Base-by-base conservation (phyloP, 129 eudicot genomes). In the Flaveria brownii region DNA sequence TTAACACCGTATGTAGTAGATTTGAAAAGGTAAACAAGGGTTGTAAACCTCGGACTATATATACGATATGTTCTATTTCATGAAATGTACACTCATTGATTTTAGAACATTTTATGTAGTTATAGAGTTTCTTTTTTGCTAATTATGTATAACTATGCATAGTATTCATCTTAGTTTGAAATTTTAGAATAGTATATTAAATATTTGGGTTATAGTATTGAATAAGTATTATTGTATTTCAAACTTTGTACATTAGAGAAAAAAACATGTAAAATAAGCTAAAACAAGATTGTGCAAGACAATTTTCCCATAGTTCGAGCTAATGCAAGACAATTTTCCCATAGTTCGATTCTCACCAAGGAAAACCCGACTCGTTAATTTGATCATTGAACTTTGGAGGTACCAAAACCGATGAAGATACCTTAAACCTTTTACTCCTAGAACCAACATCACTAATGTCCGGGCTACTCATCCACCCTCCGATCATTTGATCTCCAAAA, bases 341-440 rank as follows among this genome's bases (percentile, higher is more conserved):
- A 12, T 47, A 12, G 52, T 47, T 47, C 52, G 52, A 42, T 30
- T 42, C 72, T 85, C 80, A 78, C 83, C 85, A 82, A 43, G 73
- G 78, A 64, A 68, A 41, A 66, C 78, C 66, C 47, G 86, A 86
- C 68, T 86, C 89, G 10, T 69, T 60, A 41, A 47, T 43, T 66
- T 73, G 83, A 54, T 65, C 83, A 62, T 77, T 83, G 15, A 91
- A 91, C 54, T 85, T 88, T 22, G 97, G 85, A 74, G 97, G 97
- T 76, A 91, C 89, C 75, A 88, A 42, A 52, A 91, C 80, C 16
- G 94, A 88, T 1, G 94, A 91, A 23, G 93, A 88, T 45, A 88
- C 93, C 84, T 88, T 88, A 80, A 88, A 86, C 87, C 93, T 88
- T 72, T 91, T 88, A 72, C 91, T 91, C 72, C 85, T 84, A 9